Evolutionary conservation across 768 basidiomycete genomes (phyloP), one percentile per base, ranked within the genome.

Genomic region (Tulasnella sp.): DNA sequence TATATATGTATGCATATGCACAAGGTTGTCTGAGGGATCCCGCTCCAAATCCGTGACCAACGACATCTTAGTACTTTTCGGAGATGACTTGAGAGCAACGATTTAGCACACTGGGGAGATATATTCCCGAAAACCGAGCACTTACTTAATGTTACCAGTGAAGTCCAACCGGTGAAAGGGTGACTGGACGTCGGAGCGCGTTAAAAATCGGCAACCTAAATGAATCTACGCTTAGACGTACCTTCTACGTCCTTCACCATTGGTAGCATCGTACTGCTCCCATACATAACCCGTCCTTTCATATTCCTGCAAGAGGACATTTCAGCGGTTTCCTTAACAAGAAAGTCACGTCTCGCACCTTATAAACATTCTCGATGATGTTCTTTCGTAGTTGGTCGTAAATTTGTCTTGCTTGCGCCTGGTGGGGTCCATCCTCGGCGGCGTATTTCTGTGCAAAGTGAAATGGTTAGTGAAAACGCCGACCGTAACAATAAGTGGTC

Each of bases 121-220:
- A 61, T 29, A 26, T 29, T 23, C 16, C 46, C 2, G 5, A 48
- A 42, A 78, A 70, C 42, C 29, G 39, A 70, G 35, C 20, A 88
- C 94, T 87, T 84, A 97, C 95, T 95, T 81, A 97, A 85, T 40
- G 94, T 90, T 32, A 94, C 89, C 67, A 97, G 86, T 69, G 95
- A 95, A 37, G 96, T 96, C 96, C 96, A 98, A 13, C 96, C 96
- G 15, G 96, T 98, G 86, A 98, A 99, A 0, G 96, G 96, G 84
- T 97, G 95, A 82, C 96, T 96, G 81, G 23, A 55, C 15, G 70
- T 40, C 75, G 78, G 37, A 57, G 77, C 70, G 29, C 70, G 75
- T 80, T 46, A 82, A 39, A 51, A 71, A 74, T 13, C 10, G 73
- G 48, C n/a, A 18, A 80, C 44, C 73, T 72, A 7, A 26, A 74